phyloP scores from a whole-genome alignment of 2,329 filamentous ascomycete genomes.

The Cladosporium oxysporum region DNA sequence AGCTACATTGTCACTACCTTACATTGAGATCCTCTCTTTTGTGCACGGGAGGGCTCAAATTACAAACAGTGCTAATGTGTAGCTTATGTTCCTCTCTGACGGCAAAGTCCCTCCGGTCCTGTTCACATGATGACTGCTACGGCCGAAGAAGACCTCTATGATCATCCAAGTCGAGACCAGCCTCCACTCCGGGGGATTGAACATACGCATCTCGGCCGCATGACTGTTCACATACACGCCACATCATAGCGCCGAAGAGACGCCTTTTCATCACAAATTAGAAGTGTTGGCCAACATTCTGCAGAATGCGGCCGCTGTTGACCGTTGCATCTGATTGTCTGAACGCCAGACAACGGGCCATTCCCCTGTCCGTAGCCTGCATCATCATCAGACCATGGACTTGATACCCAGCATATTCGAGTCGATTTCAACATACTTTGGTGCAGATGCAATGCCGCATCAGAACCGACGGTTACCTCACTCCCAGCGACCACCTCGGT shows the following conservation, averaged over 20 bases:
- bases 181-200: neutral
- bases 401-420: neutral
- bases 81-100: neutral
- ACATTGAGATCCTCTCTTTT: neutral
- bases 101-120: neutral
- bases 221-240: constrained; percentile 1
- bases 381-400: neutral
- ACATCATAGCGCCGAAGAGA: neutral
- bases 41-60: neutral
- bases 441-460: neutral
- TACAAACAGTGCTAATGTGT: neutral
- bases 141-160: neutral
- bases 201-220: neutral
- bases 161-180: neutral
- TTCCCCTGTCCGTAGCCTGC: neutral
- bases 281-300: neutral
- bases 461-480: neutral
- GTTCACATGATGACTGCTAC: neutral
- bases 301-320: neutral
- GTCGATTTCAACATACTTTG: neutral
- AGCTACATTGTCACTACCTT: neutral
- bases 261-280: neutral
- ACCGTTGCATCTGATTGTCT: neutral
- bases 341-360: neutral
- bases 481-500: neutral